Conservation (phyloP, 768 basidiomycete species). For the Suillus cothurnatus region DNA sequence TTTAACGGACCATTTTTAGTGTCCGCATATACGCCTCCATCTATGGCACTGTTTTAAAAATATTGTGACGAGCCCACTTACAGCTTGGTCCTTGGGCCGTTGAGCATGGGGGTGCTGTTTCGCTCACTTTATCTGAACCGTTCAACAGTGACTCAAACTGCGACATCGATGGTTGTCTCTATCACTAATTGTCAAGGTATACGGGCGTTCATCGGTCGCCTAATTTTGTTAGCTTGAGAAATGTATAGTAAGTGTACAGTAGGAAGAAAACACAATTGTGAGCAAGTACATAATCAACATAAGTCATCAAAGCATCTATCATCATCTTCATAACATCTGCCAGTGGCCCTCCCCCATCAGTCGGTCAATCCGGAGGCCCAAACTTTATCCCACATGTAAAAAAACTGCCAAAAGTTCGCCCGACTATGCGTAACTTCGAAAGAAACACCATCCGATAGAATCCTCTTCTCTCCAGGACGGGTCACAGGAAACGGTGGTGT, state of each 20-base stretch:
- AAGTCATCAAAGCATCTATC: neutral
- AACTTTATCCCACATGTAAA: neutral
- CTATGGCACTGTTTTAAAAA: too few species aligned
- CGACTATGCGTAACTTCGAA: neutral
- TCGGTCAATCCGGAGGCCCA: neutral
- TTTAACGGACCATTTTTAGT: too few species aligned
- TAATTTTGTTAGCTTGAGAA: neutral
- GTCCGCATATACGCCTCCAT: too few species aligned
- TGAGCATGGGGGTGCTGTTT: too few species aligned
- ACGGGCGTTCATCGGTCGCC: too few species aligned
- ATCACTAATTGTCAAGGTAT: neutral
- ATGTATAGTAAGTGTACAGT: neutral
- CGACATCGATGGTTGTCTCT: too few species aligned
- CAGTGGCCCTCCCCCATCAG: neutral
- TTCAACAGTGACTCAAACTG: too few species aligned
- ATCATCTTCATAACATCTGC: neutral
- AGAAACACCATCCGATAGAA: neutral
- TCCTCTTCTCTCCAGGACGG: neutral
- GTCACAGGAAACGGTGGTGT: neutral
- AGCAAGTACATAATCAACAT: neutral
- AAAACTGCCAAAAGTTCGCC: neutral
- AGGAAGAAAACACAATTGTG: neutral
- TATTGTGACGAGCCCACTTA: too few species aligned
- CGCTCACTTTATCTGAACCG: too few species aligned
- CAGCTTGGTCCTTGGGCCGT: too few species aligned